Conservation (phyloP, 2,329 filamentous ascomycete genomes). For the Claviceps monticola region DNA sequence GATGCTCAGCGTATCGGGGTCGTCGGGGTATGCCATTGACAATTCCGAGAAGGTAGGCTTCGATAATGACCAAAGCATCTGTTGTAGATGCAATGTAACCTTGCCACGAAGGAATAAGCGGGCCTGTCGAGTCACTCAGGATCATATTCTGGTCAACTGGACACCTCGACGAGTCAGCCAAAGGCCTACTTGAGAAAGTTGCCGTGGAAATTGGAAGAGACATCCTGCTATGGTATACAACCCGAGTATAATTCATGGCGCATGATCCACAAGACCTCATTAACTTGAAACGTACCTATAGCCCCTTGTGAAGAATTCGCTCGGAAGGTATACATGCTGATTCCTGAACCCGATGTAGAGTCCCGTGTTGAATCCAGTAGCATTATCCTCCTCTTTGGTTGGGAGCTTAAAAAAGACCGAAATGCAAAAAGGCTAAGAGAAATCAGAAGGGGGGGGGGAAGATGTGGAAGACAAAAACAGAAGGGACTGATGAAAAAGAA, state of each 20-base stretch:
- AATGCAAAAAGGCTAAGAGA: neutral
- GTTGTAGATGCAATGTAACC: constrained; percentile 52
- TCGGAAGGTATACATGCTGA: constrained; percentile 2
- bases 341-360: neutral
- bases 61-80: constrained; percentile 67
- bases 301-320: neutral
- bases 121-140: constrained; percentile 7
- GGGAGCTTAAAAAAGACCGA: neutral
- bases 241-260: neutral
- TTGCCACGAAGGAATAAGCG: constrained; percentile 48
- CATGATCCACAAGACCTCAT: neutral
- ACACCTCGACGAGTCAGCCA: neutral
- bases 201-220: neutral
- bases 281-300: neutral
- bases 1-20: constrained; percentile 71
- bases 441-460: too few species aligned
- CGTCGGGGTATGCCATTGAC: constrained; percentile 64
- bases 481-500: neutral
- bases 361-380: neutral
- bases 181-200: neutral
- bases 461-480: neutral
- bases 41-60: constrained; percentile 59
- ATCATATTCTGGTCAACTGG: constrained; percentile 1
- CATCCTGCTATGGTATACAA: neutral
- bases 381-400: neutral